Base-by-base conservation (phyloP, 768 basidiomycete species). In the Collybiopsis confluens region DNA sequence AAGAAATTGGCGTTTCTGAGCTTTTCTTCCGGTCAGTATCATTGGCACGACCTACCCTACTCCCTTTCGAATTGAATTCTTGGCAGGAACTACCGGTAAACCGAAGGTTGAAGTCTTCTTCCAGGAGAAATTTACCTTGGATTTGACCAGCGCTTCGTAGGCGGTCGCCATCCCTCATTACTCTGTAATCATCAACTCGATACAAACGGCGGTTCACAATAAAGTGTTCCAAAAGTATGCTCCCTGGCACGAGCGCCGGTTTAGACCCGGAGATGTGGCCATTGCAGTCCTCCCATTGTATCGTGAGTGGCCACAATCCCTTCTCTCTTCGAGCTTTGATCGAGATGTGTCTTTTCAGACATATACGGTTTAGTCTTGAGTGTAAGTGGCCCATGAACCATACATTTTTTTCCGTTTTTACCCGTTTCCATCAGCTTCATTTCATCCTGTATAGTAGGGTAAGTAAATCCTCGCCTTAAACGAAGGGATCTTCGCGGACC, bases 21-120 rank as follows among this genome's bases (percentile, higher is more conserved):
- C 50, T 86, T 88, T 58, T 88, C 87, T 1, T 88, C 86, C 57
- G 87, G 87, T 8, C n/a, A n/a, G n/a, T n/a, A n/a, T n/a, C n/a
- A n/a, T n/a, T n/a, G n/a, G n/a, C n/a, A n/a, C n/a, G n/a, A n/a
- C n/a, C n/a, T n/a, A n/a, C n/a, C n/a, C n/a, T n/a, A n/a, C n/a
- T n/a, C n/a, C n/a, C n/a, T n/a, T n/a, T n/a, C n/a, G n/a, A n/a
- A n/a, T n/a, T n/a, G n/a, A n/a, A n/a, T n/a, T n/a, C n/a, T n/a
- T n/a, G n/a, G n/a, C n/a, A n/a, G n/a, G n/a, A n/a, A 90, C 87
- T 24, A 90, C 87, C 15, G 86, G 86, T 65, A 70, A 66, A 61
- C 72, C 38, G 66, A 28, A 65, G 67, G 55, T 65, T 40, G 13
- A 7, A 9, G 21, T 7, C 54, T 21, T 35, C 9, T 40, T n/a